Base-by-base conservation (phyloP, 441 rosid genomes). In the Euphorbia schlechtendalii region DNA sequence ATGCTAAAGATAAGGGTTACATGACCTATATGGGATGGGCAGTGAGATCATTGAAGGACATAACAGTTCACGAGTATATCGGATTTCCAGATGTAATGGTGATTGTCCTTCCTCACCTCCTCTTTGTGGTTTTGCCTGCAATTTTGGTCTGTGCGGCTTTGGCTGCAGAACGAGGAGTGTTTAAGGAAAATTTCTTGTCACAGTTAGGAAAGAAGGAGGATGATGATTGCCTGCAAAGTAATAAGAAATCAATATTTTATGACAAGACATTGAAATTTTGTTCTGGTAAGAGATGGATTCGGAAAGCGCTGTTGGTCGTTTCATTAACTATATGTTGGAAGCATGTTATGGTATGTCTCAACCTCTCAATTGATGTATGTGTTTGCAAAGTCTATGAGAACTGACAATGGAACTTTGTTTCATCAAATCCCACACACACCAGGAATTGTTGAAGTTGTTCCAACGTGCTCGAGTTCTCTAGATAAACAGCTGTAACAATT, bases 1-100 rank as follows among this genome's bases (percentile, higher is more conserved):
- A 83, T 34, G 71, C 77, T 30, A 82, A 71, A 5, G 72, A 74
- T 59, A 78, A 73, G 75, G 86, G 81, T 38, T 86, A 85, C 77
- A 88, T 93, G 98, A 88, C 95, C 64, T 83, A 82, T 59, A 83
- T 77, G 83, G 99, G 99, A 54, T 93, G 97, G 96, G 86, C 67
- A 4, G 80, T 90, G 25, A 77, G 74, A 60, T 72, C 73, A 66
- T 41, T 72, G 54, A 52, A 74, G 24, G 28, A 40, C 32, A 68
- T 62, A 24, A 71, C 46, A 74, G 78, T 65, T 6, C 87, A 75
- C 30, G 80, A 78, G 43, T 87, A 82, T 72, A 41, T 88, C 46
- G 97, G 96, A 63, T 81, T 72, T 70, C 96, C 96, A 0, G 96
- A 93, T 79, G 66, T 93, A 21, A 84, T 93, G 89, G 86, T 93